Evolutionary conservation across 2,329 filamentous ascomycete genomes (phyloP), one percentile per base, ranked within the genome.

Genomic region (Ramularia collo-cygni): DNA sequence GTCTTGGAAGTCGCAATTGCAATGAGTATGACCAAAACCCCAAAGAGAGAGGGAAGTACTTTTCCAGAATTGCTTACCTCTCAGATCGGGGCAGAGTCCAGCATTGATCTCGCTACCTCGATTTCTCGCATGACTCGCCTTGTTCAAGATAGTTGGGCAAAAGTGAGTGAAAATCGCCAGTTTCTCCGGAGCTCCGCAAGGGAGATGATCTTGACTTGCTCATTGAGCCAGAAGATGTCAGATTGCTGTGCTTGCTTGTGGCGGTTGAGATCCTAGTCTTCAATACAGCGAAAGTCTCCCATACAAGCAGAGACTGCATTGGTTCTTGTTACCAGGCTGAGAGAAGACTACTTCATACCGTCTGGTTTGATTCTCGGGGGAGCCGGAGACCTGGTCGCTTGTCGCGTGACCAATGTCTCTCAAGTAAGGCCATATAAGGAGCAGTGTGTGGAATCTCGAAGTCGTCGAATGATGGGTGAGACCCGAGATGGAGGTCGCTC

Each of bases 401-500:
- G 41, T 37, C 10, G 37, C 9, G 16, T 28, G 24, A 7, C 60
- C 44, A 40, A 67, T 66, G 32, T 75, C 75, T 36, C 79, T 76
- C 76, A 0, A 79, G 63, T 0, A 80, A 64, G 0, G 72, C 75
- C 2, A 80, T 63, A 42, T 70, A 66, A 0, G 70, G 69, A 1
- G 74, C 69, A 35, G 58, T 62, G 1, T 70, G 67, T 0, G 51
- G 35, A 15, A 77, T 69, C 2, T 70, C 52, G 49, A 72, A 79
- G 16, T 61, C 15, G 46, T 74, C 68, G 53, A 79, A 79, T 13
- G 61, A 59, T 30, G 64, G 61, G 0, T 68, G 65, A 7, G 54
- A 51, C 51, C 79, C 74, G 6, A 79, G 63, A 44, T 79, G 75
- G 3, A 79, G 62, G 55, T 79, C 75, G 0, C 75, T 77, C n/a